phyloP scores from a whole-genome alignment of 495 filamentous ascomycete genomes.

The Xylaria bambusicola region DNA sequence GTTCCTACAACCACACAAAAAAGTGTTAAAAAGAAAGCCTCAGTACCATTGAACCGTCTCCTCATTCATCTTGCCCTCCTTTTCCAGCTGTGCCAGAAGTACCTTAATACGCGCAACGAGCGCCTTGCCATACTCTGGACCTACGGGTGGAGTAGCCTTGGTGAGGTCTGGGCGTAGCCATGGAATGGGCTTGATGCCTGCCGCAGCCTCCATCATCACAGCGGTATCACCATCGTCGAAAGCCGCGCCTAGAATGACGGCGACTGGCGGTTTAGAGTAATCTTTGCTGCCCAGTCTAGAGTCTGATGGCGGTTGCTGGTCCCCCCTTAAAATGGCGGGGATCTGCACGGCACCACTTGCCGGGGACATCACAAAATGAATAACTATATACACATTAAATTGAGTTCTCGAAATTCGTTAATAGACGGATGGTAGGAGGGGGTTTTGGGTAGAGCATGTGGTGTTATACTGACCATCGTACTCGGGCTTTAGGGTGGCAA shows the following conservation, averaged over 20 bases:
- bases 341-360: slow-evolving; percentile 26
- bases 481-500: slow-evolving; percentile 35
- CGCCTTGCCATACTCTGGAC: slow-evolving; percentile 36
- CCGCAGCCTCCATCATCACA: slow-evolving; percentile 27
- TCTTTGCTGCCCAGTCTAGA: slow-evolving; percentile 34
- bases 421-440: background rate
- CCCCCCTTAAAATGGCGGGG: slow-evolving; percentile 30
- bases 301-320: slow-evolving; percentile 20
- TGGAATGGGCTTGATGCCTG: slow-evolving; percentile 27
- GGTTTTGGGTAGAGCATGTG: background rate
- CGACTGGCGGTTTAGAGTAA: slow-evolving; percentile 32
- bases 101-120: slow-evolving; percentile 32
- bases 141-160: slow-evolving; percentile 29
- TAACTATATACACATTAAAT: slow-evolving; percentile 25
- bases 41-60: slow-evolving; percentile 30
- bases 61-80: slow-evolving; percentile 31
- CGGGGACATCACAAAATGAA: slow-evolving; percentile 32
- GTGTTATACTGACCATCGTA: slow-evolving; percentile 30
- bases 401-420: background rate
- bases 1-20: too few relatives aligned
- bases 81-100: slow-evolving; percentile 27
- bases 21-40: too few relatives aligned
- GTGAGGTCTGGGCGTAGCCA: slow-evolving; percentile 39
- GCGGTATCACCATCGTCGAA: slow-evolving; percentile 32
- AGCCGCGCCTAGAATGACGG: slow-evolving; percentile 34